Conservation (phyloP, 169 alveolate species). For the Toxoplasma gondii region DNA sequence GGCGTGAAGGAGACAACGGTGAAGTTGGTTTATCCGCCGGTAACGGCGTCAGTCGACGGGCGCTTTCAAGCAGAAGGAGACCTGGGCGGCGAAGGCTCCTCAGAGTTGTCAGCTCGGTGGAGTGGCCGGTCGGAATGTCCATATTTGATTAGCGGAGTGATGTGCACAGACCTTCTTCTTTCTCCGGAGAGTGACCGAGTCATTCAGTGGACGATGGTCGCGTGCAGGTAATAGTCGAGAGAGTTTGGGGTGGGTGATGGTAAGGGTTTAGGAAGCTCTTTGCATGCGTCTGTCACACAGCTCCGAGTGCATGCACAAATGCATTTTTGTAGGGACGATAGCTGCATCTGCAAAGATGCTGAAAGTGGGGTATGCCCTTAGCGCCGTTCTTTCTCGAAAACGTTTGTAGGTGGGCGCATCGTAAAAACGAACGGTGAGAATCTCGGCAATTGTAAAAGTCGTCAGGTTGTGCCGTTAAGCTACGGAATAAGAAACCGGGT, state of each 20-base stretch:
- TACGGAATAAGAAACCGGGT: too few relatives aligned
- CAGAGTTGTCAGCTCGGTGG: neutral
- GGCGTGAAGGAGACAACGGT: constrained; percentile 1
- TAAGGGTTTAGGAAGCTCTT: neutral
- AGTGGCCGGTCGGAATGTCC: neutral
- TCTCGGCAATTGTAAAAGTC: too few relatives aligned
- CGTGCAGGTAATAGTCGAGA: neutral
- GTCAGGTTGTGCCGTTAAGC: too few relatives aligned
- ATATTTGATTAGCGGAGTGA: neutral
- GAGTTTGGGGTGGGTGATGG: neutral
- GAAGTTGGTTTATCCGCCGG: constrained; percentile 1
- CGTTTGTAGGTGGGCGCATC: too few relatives aligned
- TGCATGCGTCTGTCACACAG: neutral
- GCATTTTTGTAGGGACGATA: neutral
- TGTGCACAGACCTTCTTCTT: neutral
- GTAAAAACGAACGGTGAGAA: too few relatives aligned
- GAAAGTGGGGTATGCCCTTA: neutral
- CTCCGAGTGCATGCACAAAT: too few relatives aligned
- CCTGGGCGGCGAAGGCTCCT: neutral
- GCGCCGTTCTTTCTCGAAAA: neutral
- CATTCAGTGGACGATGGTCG: neutral
- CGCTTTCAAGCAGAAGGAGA: neutral
- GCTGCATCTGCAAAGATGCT: neutral
- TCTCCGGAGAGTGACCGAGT: constrained; percentile 16
- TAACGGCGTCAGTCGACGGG: neutral